phyloP scores from a whole-genome alignment of 1,139 yeast genomes.

The Blastobotrys illinoisensis region DNA sequence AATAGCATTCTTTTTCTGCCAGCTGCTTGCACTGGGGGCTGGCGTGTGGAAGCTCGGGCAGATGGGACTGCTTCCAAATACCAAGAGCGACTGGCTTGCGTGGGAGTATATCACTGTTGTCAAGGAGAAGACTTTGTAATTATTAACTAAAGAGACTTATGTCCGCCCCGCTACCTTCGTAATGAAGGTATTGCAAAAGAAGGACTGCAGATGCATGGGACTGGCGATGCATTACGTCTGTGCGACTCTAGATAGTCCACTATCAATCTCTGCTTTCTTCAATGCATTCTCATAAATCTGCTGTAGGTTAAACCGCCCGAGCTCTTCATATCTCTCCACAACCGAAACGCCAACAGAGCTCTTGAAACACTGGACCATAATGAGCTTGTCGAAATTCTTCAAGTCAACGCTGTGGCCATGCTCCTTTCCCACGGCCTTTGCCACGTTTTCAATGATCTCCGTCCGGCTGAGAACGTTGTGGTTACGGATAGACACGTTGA shows the following conservation, averaged over 20 bases:
- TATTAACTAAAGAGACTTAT: background rate
- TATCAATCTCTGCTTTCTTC: background rate
- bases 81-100: constrained; percentile 84
- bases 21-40: constrained; percentile 58
- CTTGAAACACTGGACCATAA: constrained; percentile 83
- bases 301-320: constrained; percentile 56
- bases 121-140: constrained; percentile 10
- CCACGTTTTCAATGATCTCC: constrained; percentile 65
- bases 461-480: constrained; percentile 67
- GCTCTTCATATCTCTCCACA: constrained; percentile 54
- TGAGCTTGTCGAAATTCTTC: constrained; percentile 70
- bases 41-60: constrained; percentile 81
- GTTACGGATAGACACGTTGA: constrained; percentile 72
- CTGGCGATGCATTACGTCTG: background rate
- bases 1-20: constrained; percentile 51
- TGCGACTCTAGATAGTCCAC: background rate
- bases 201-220: no score
- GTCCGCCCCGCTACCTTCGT: background rate
- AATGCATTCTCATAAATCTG: constrained; percentile 44
- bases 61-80: constrained; percentile 90
- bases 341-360: constrained; percentile 38
- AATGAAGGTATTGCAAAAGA: no score
- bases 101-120: constrained; percentile 60
- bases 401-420: constrained; percentile 76
- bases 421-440: constrained; percentile 63